phyloP scores from a whole-genome alignment of 2,329 filamentous ascomycete genomes.

The Exophiala mesophila region DNA sequence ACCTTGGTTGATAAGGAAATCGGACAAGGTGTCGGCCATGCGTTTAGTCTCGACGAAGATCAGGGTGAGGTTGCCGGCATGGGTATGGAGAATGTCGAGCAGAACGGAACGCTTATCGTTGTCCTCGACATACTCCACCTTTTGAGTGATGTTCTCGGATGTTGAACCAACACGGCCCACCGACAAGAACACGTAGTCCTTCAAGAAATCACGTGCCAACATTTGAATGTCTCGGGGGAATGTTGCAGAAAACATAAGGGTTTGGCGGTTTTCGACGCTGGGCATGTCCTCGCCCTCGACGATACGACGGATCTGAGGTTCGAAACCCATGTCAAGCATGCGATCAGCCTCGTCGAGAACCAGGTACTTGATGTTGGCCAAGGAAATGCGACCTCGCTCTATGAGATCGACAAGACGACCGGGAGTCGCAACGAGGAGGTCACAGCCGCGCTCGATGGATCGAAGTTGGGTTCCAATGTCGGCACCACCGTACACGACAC shows the following conservation, averaged over 20 bases:
- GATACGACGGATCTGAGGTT: conserved; percentile 97
- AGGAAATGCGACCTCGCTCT: conserved; percentile 95
- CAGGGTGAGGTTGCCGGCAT: conserved; percentile 80
- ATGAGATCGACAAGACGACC: conserved; percentile 97
- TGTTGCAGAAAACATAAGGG: conserved; percentile 99
- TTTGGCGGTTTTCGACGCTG: conserved; percentile 74
- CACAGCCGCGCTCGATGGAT: conserved; percentile 95
- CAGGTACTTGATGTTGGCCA: conserved; percentile 98
- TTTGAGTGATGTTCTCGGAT: conserved; percentile 99
- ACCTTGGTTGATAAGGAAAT: conserved; percentile 97
- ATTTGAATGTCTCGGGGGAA: conserved; percentile 99
- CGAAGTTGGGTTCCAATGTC: conserved; percentile 97
- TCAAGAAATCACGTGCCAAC: conserved; percentile 96
- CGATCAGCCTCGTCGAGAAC: conserved; percentile 98
- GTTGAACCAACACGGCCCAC: conserved; percentile 98
- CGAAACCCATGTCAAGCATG: conserved; percentile 99
- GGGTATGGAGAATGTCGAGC: conserved; percentile 93
- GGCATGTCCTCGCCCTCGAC: conserved; percentile 99
- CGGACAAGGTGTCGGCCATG: conserved; percentile 95
- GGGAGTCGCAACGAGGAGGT: conserved; percentile 93
- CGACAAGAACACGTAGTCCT: conserved; percentile 98
- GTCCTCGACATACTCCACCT: conserved; percentile 96
- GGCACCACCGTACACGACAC: conserved; percentile 97
- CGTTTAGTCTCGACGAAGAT: conserved; percentile 99
- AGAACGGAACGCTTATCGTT: conserved; percentile 96